Conservation (phyloP, 163 green algal genomes). For the Scenedesmus sp. region DNA sequence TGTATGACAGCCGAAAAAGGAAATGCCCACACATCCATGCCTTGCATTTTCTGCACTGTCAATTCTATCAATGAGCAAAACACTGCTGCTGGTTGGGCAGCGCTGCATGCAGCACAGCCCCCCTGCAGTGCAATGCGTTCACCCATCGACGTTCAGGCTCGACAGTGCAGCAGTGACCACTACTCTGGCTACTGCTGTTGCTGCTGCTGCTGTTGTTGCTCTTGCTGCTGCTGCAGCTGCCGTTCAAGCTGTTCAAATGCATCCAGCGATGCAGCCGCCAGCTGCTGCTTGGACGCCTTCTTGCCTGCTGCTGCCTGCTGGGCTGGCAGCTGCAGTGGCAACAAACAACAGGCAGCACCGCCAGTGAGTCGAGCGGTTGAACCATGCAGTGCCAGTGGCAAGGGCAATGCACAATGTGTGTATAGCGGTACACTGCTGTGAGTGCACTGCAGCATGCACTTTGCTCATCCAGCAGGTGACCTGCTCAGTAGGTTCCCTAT, state of each 20-base stretch:
- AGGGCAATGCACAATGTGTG: no score
- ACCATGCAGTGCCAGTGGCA: no score
- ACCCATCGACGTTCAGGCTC: background rate
- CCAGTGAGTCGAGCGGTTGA: background rate
- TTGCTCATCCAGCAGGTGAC: no score
- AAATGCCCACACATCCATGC: no score
- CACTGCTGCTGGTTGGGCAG: background rate
- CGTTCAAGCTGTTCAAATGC: constrained; percentile 51
- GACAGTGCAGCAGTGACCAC: background rate
- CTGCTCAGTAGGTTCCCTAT: no score
- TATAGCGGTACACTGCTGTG: background rate
- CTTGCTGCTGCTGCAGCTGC: constrained; percentile 28
- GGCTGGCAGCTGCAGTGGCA: background rate
- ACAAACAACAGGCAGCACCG: background rate
- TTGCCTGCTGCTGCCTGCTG: background rate
- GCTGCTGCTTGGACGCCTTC: constrained; percentile 14
- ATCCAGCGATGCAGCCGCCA: constrained; percentile 34
- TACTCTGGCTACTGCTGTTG: background rate
- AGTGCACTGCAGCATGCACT: background rate
- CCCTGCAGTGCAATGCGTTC: background rate
- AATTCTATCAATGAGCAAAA: no score
- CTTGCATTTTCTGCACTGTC: no score
- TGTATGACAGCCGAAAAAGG: no score
- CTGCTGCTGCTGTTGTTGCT: constrained; percentile 38
- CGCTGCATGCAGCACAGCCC: background rate